A percentile compares a stretch with the other conserved stretches of the same genome.
These are phyloP conservation scores for Quercus variabilis DNA, from an alignment of 306 rosid genomes.

Conservation along the genomic window DNA sequence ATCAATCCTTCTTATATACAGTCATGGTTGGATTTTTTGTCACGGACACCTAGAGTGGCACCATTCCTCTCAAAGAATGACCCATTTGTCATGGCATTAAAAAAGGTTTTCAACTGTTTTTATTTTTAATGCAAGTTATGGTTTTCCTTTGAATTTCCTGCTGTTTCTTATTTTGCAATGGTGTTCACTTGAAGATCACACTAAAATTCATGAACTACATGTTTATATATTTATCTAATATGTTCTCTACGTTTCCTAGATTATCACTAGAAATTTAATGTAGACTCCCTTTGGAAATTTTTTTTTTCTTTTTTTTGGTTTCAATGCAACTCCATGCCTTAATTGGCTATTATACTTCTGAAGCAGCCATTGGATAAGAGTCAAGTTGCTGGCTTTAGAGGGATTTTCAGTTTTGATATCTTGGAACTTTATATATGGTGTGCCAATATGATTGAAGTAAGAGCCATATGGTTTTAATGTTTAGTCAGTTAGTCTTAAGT, in stretches of 20 bases:
- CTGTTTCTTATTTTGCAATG: neutral
- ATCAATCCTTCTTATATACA: slow-evolving; percentile 85
- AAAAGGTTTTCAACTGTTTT: slow-evolving; percentile 58
- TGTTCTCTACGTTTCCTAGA: neutral
- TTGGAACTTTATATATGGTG: no score
- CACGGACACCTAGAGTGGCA: slow-evolving; percentile 90
- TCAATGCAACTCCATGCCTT: neutral
- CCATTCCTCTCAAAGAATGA: slow-evolving; percentile 86
- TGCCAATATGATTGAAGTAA: no score
- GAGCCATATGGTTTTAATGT: no score
- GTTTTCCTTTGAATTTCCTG: neutral
- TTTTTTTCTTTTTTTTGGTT: neutral
- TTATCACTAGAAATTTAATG: neutral
- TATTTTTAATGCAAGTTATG: neutral
- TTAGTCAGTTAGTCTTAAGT: no score
- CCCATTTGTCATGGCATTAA: slow-evolving; percentile 70
- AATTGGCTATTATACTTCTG: neutral
- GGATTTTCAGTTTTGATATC: no score
- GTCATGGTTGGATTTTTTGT: slow-evolving; percentile 85
- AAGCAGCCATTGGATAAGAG: no score
- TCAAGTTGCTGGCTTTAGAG: no score
- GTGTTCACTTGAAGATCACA: neutral
- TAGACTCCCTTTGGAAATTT: neutral
- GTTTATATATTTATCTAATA: neutral
- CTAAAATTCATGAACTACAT: neutral